phyloP scores from a whole-genome alignment of 768 basidiomycete species.

The Lactarius psammicola region DNA sequence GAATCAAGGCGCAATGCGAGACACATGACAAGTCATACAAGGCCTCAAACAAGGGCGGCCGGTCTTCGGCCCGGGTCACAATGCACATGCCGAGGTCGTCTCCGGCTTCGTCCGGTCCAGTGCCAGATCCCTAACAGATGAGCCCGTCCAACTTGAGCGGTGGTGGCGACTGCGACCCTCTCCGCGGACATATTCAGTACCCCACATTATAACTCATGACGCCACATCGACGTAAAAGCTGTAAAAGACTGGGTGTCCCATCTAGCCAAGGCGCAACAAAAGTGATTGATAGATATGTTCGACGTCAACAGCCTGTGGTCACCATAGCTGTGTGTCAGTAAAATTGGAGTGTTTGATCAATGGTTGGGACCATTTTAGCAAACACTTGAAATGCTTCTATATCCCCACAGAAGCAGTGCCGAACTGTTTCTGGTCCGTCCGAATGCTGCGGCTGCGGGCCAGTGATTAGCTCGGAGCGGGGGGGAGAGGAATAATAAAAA shows the following conservation, averaged over 20 bases:
- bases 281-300: not conserved
- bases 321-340: not conserved
- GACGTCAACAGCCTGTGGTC: slow-evolving; percentile 3
- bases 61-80: not conserved
- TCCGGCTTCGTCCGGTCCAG: not conserved
- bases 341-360: too few relatives aligned
- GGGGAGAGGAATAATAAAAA: not conserved
- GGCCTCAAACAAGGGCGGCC: not conserved
- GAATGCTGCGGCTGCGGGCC: not conserved
- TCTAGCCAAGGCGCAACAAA: not conserved
- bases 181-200: not conserved
- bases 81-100: not conserved
- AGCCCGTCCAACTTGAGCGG: not conserved
- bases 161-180: not conserved
- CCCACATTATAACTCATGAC: not conserved
- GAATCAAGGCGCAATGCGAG: not conserved
- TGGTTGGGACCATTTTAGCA: too few relatives aligned
- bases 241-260: not conserved
- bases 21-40: not conserved
- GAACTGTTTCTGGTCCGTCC: not conserved
- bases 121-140: too few relatives aligned
- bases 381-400: too few relatives aligned
- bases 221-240: not conserved
- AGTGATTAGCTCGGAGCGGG: not conserved
- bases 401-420: not conserved